Base-by-base conservation (phyloP, 805 yeast species). In the Yamadazyma tumulicola region DNA sequence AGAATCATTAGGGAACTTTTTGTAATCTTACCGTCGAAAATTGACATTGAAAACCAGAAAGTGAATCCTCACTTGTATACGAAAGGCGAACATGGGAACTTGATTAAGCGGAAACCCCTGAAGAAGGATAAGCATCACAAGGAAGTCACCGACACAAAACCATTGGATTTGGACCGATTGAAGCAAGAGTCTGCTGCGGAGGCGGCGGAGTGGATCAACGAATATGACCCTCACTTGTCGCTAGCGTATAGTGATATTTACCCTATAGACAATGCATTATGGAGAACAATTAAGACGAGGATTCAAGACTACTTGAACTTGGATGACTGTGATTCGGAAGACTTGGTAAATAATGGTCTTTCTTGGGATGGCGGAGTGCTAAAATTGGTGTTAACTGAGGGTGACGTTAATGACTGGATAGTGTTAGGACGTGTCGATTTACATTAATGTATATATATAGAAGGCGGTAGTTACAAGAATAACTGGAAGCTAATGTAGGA, bases 281-380 rank as follows among this genome's bases (percentile, higher is more conserved):
- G 77, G 55, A 67, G 77, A 31, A 77, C 84, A 2, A 73, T 84
- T 19, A 75, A 74, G 39, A 78, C 80, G 9, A 59, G 91, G 43
- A 69, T 84, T 4, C 76, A 72, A 47, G 91, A 84, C 52, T 72
- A 76, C 25, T 64, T 84, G 46, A 79, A 78, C 27, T 58, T 73
- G 15, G 68, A 63, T 12, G 55, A 60, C 23, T 58, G 67, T 34
- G 69, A 69, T 23, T 52, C 64, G 34, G 67, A 59, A 26, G 59
- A 54, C 17, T 38, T 53, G 31, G 41, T 36, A 3, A 62, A 57
- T 32, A 59, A 51, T 35, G 61, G 54, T 31, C 51, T 74, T 17
- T 75, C 77, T 3, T 84, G 93, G 93, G 72, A 69, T 29, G 76
- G 81, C 6, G 85, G 86, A 2, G 79, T 82, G 6, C 64, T 81